Evolutionary conservation across 2,329 filamentous ascomycete species (phyloP).

Genomic region (Penicillium sp.): DNA sequence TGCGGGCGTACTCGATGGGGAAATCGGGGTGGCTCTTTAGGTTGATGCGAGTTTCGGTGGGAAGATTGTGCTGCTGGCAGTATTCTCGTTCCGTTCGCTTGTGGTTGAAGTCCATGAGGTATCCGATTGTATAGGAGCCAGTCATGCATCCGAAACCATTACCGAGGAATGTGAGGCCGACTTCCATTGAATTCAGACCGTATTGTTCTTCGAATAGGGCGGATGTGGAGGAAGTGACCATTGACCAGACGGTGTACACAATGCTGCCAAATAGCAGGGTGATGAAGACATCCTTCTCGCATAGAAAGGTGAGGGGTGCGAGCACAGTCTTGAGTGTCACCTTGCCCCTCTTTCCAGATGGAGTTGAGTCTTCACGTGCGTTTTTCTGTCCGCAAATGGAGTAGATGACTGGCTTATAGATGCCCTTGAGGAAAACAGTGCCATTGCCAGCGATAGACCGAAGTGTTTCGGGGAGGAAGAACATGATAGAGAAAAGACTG

Average conservation of each 20-base stretch:
- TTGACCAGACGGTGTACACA: slow-evolving; percentile 50
- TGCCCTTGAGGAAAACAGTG: slow-evolving; percentile 36
- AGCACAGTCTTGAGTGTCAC: slow-evolving; percentile 37
- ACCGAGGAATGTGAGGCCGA: slow-evolving; percentile 44
- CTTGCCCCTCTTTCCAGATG: slow-evolving; percentile 19
- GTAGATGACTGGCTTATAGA: slow-evolving; percentile 44
- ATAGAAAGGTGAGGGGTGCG: slow-evolving; percentile 42
- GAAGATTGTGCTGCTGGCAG: slow-evolving; percentile 29
- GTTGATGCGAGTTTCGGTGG: slow-evolving; percentile 26
- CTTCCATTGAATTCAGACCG: slow-evolving; percentile 37
- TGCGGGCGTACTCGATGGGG: slow-evolving; percentile 39
- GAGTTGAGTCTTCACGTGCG: slow-evolving; percentile 13
- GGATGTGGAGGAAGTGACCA: slow-evolving; percentile 48
- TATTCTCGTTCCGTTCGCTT: slow-evolving; percentile 34
- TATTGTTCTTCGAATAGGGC: slow-evolving; percentile 39
- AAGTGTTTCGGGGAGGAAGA: slow-evolving; percentile 49
- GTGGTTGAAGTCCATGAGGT: slow-evolving; percentile 44
- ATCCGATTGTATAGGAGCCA: slow-evolving; percentile 43
- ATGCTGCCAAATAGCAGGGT: slow-evolving; percentile 45
- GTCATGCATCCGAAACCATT: slow-evolving; percentile 44
- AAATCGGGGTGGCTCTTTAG: slow-evolving; percentile 39
- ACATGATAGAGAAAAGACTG: slow-evolving; percentile 38
- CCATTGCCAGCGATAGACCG: slow-evolving; percentile 47
- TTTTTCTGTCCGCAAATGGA: slow-evolving; percentile 20
- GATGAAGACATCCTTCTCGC: slow-evolving; percentile 48